Evolutionary conservation across 2,329 filamentous ascomycete genomes (phyloP), one percentile per base, ranked within the genome.

Genomic region (Pseudocercospora musae): DNA sequence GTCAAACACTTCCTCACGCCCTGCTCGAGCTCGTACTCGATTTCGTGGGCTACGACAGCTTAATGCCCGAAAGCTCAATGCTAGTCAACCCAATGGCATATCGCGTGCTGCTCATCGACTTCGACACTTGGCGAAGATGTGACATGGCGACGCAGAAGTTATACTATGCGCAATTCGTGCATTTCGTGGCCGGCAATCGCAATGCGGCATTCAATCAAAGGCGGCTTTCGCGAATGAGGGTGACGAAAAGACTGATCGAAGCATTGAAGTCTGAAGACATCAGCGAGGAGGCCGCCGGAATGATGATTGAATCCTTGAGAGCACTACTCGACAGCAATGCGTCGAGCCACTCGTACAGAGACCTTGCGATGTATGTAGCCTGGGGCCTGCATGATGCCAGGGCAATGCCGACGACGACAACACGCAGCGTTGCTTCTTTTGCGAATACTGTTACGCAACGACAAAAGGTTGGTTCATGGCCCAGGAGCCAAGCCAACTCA

Each of bases 1-100:
- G 81, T 63, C 83, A 83, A 64, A 73, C 74, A 1, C 77, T 88
- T 52, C 79, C 83, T 15, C 74, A 80, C 56, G 77, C 89, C 66
- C 80, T 97, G 8, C 82, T 99, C 5, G 87, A 87, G 61, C 80
- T 94, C 23, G 86, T 96, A 3, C 83, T 99, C 18, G 84, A 85
- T 7, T 99, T 98, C 74, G 88, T 97, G 62, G 95, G 95, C 2
- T 98, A 96, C 75, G 88, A 93, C 64, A 87, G 89, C 67, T 80
- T 85, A n/a, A 83, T 87, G 33, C 91, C 92, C 0, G 86, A 92
- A 62, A 89, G 94, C 62, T 97, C 94, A 1, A 91, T 97, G 70
- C 96, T 99, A 73, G 90, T 96, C 69, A 99, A 99, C 70, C 94
- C 95, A 0, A 83, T 99, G 65, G 95, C 94, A 3, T 99, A 98